These are phyloP conservation scores for Vachellia collinsii DNA, from an alignment of 306 rosid species.

Conservation along the genomic window DNA sequence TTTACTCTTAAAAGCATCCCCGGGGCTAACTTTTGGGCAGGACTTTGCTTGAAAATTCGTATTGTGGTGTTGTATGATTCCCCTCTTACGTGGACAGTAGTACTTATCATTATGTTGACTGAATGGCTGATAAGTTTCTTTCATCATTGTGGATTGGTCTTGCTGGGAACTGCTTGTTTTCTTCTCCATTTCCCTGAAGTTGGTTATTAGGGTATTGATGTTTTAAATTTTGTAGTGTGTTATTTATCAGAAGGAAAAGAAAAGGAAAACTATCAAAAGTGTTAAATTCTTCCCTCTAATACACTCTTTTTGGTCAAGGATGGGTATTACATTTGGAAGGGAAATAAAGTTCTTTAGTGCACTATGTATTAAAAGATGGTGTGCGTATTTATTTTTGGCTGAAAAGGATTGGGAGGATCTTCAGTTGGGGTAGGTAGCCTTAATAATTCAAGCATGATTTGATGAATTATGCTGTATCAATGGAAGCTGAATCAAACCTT, in stretches of 20 bases:
- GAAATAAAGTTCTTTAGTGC: not conserved
- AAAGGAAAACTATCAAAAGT: not conserved
- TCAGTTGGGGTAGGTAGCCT: not conserved
- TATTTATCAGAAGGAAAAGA: not conserved
- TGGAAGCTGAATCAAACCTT: conserved; percentile 1
- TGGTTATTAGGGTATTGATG: not conserved
- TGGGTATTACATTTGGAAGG: not conserved
- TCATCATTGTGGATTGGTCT: not conserved
- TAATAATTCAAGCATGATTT: conserved; percentile 4
- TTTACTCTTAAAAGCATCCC: not conserved
- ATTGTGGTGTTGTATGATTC: not conserved
- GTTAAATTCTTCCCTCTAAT: not conserved
- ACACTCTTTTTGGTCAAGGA: not conserved
- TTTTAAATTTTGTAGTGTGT: not conserved
- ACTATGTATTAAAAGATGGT: not conserved
- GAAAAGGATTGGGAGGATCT: not conserved
- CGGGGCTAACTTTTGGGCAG: not conserved
- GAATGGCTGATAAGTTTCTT: not conserved
- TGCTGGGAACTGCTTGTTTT: not conserved
- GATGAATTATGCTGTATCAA: not conserved
- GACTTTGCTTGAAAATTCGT: not conserved
- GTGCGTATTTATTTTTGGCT: not conserved
- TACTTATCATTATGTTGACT: not conserved
- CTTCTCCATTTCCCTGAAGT: not conserved
- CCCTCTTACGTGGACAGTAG: not conserved